A percentile compares a stretch with the other conserved stretches of the same genome.
Evolutionary conservation across 2,329 filamentous ascomycete genomes (phyloP).

Genomic region (Sporothrix globosa): DNA sequence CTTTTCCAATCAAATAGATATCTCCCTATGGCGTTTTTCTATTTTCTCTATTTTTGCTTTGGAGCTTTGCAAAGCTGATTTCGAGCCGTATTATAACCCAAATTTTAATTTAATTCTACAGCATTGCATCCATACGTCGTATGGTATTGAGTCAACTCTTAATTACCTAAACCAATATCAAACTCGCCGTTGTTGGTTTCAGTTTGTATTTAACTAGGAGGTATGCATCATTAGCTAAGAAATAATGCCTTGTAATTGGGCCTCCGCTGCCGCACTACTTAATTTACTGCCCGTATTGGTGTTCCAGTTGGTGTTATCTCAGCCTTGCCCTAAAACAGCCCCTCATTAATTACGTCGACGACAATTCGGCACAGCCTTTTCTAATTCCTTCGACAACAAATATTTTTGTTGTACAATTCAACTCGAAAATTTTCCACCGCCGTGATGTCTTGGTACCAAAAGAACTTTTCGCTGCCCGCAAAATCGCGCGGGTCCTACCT

Average conservation of each 20-base stretch:
- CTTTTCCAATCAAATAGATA: neutral
- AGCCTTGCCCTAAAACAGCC: conserved; percentile 27
- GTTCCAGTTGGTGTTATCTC: conserved; percentile 3
- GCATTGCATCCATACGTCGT: neutral
- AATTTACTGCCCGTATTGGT: neutral
- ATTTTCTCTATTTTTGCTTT: neutral
- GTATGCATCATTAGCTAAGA: neutral
- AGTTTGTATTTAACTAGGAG: too few relatives aligned
- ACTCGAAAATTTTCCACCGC: neutral
- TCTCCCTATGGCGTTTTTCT: neutral
- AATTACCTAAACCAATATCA: neutral
- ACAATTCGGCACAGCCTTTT: conserved; percentile 7
- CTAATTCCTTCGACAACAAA: neutral
- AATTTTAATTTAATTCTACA: conserved; percentile 6
- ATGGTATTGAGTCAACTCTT: neutral
- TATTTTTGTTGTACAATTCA: neutral
- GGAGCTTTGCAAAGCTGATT: conserved; percentile 6
- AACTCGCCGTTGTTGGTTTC: neutral
- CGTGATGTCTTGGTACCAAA: conserved; percentile 80
- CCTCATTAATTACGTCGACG: conserved; percentile 6
- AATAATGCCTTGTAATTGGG: neutral
- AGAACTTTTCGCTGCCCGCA: conserved; percentile 76
- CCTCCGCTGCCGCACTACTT: neutral
- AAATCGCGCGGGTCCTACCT: conserved; percentile 84
- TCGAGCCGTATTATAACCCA: conserved; percentile 9